Conservation (phyloP, 495 filamentous ascomycete genomes). For the Astrothelium macrocarpum region DNA sequence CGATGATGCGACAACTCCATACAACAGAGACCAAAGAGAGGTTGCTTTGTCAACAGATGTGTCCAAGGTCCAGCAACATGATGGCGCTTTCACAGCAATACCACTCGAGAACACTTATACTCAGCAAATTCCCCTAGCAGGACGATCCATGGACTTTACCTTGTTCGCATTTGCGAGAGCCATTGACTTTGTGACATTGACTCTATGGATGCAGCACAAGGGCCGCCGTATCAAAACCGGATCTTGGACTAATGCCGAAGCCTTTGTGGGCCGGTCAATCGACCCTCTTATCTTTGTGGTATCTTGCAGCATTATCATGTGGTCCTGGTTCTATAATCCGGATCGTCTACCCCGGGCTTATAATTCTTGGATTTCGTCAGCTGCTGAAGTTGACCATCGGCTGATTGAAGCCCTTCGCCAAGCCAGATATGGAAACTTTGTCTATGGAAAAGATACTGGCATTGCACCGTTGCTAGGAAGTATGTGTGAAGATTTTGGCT, state of each 20-base stretch:
- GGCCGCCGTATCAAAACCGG: conserved; percentile 16
- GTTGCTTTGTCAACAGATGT: background rate
- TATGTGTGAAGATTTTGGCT: conserved; percentile 66
- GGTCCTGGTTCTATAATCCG: conserved; percentile 76
- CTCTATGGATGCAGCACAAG: conserved; percentile 45
- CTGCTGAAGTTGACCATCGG: conserved; percentile 68
- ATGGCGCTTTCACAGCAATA: background rate
- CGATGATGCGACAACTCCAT: background rate
- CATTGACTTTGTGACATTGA: conserved; percentile 58
- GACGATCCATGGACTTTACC: conserved; percentile 78
- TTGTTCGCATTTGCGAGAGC: conserved; percentile 71
- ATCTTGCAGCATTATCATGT: conserved; percentile 78
- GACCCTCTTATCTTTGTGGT: conserved; percentile 68
- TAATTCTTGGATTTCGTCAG: conserved; percentile 74
- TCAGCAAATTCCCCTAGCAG: conserved; percentile 44
- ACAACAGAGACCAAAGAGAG: background rate
- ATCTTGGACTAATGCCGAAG: conserved; percentile 28
- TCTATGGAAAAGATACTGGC: conserved; percentile 72
- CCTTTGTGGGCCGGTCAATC: conserved; percentile 42
- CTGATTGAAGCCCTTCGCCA: conserved; percentile 65
- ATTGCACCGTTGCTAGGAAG: conserved; percentile 58
- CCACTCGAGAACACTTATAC: background rate
- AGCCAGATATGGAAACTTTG: conserved; percentile 50
- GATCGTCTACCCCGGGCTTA: conserved; percentile 63
- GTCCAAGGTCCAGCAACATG: background rate